Evolutionary conservation across 495 filamentous ascomycete genomes (phyloP).

Genomic region (Pyrenula massariospora): DNA sequence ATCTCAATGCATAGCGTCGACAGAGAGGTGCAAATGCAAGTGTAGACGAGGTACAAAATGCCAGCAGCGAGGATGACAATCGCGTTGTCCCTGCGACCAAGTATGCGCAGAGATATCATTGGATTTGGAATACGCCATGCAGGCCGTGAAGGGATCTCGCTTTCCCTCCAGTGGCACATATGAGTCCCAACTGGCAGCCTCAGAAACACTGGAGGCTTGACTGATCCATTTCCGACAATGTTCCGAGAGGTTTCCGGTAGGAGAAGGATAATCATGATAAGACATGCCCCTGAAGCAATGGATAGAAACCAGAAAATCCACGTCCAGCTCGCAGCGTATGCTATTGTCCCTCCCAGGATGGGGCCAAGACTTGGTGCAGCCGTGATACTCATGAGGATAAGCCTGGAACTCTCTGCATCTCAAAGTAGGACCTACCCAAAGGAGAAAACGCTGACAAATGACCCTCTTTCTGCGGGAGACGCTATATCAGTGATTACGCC

Average conservation of each 20-base stretch:
- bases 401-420: not conserved
- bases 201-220: slow-evolving; percentile 6
- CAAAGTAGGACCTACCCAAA: slow-evolving; percentile 6
- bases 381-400: slow-evolving; percentile 7
- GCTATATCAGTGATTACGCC: slow-evolving; percentile 48
- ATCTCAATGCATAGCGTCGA: slow-evolving; percentile 13
- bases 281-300: slow-evolving; percentile 31
- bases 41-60: slow-evolving; percentile 13
- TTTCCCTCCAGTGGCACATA: slow-evolving; percentile 5
- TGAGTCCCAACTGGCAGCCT: slow-evolving; percentile 5
- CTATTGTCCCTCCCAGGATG: slow-evolving; percentile 40
- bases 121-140: slow-evolving; percentile 15
- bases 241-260: slow-evolving; percentile 45
- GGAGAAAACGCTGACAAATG: slow-evolving; percentile 10
- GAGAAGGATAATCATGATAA: slow-evolving; percentile 25
- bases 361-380: slow-evolving; percentile 35
- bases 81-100: slow-evolving; percentile 4
- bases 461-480: slow-evolving; percentile 36
- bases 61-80: slow-evolving; percentile 11
- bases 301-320: slow-evolving; percentile 46
- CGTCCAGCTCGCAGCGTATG: slow-evolving; percentile 40
- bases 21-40: slow-evolving; percentile 7
- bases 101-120: slow-evolving; percentile 6
- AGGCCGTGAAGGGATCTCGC: slow-evolving; percentile 2
- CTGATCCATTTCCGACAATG: slow-evolving; percentile 38